Conservation (phyloP, 192 early-diverging fungal genomes). For the Entophlyctis luteolus region DNA sequence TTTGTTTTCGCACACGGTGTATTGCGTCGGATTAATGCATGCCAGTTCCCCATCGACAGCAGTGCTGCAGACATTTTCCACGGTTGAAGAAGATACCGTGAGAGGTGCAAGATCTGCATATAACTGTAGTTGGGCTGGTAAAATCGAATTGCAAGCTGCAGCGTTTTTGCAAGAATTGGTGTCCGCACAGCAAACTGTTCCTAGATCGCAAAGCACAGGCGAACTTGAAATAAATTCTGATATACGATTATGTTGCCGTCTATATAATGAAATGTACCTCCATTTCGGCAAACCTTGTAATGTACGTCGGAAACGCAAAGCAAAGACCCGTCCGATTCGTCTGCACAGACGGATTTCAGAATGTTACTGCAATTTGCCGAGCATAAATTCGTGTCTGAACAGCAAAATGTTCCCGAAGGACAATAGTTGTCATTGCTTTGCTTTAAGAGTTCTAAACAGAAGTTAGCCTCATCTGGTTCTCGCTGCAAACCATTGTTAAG, state of each 20-base stretch:
- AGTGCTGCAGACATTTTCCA: slow-evolving; percentile 9
- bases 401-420: slow-evolving; percentile 6
- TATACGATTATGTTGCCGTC: not conserved
- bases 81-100: not conserved
- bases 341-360: not conserved
- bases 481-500: not conserved
- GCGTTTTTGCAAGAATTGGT: slow-evolving; percentile 11
- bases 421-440: not conserved
- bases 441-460: not conserved
- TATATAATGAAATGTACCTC: not conserved
- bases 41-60: slow-evolving; percentile 2
- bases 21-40: slow-evolving; percentile 22
- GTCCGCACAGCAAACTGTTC: slow-evolving; percentile 27
- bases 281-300: slow-evolving; percentile 18
- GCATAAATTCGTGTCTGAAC: slow-evolving; percentile 6
- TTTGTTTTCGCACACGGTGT: slow-evolving; percentile 13
- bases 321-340: not conserved
- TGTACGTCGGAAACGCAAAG: slow-evolving; percentile 2
- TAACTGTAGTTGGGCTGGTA: slow-evolving; percentile 1
- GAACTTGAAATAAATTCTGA: not conserved
- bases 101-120: not conserved
- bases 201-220: slow-evolving; percentile 10
- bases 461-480: not conserved
- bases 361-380: not conserved
- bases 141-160: not conserved